Conservation (phyloP, 2,329 filamentous ascomycete species). For the Zymoseptoria passerinii region DNA sequence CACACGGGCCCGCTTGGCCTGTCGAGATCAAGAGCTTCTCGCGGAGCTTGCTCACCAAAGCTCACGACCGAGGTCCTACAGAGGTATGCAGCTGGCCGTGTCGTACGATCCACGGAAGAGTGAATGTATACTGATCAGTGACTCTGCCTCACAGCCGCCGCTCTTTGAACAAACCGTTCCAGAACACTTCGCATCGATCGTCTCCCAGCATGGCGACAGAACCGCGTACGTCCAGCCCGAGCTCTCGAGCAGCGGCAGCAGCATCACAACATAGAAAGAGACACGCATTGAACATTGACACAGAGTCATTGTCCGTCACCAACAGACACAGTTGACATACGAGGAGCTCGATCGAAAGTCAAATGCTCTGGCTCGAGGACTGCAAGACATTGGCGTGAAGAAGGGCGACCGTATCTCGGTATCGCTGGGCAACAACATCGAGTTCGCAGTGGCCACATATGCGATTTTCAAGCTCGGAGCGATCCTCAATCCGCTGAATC, state of each 20-base stretch:
- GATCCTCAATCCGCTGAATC: constrained; percentile 84
- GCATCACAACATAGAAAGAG: not conserved
- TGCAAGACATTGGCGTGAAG: constrained; percentile 59
- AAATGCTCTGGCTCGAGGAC: constrained; percentile 63
- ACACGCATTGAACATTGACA: constrained; percentile 1
- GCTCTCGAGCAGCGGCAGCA: not conserved
- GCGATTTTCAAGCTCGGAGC: constrained; percentile 92
- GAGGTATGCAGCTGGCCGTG: constrained; percentile 15
- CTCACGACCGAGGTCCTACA: constrained; percentile 24
- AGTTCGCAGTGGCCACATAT: constrained; percentile 79
- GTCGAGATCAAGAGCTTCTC: not conserved
- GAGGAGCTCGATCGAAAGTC: constrained; percentile 64
- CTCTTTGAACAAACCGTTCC: constrained; percentile 62
- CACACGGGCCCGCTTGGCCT: not conserved
- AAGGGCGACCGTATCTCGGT: constrained; percentile 83
- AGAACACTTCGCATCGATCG: constrained; percentile 60
- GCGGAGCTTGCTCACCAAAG: constrained; percentile 21
- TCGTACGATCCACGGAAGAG: not conserved
- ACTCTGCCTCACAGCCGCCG: constrained; percentile 46
- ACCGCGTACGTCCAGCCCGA: constrained; percentile 41
- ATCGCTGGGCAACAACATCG: constrained; percentile 74
- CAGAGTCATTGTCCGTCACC: constrained; percentile 52
- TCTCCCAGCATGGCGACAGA: constrained; percentile 56
- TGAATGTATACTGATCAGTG: not conserved
- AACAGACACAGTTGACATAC: constrained; percentile 63